Evolutionary conservation across 2,329 filamentous ascomycete genomes (phyloP), one percentile per base, ranked within the genome.

Genomic region (Neocatenulostroma microsporum): DNA sequence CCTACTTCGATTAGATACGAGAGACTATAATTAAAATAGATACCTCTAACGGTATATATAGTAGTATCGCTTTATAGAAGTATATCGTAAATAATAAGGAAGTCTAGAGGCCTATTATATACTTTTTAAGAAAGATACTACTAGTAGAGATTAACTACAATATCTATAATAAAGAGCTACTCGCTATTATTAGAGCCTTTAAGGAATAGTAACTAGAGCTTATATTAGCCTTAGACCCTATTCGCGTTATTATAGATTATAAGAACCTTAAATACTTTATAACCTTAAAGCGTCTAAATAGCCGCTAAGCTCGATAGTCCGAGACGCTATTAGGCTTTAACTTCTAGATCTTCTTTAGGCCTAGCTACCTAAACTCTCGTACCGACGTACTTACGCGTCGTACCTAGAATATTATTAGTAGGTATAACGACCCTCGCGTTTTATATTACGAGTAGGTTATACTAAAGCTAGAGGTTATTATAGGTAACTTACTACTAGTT

Each of bases 181-280:
- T 24, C 17, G 37, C 39, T 5, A 44, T 46, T 13, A 31, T 46
- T 29, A 26, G 17, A 21, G 35, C 30, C 19, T 35, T 46, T 13
- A n/a, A 37, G 25, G 26, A 46, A 18, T 48, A 33, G 39, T 37
- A 28, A 36, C 23, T 42, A 7, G 34, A 39, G 12, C 9, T 15
- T 9, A 6, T 11, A 13, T 9, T 6, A 23, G n/a, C 19, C 10
- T 5, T 23, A 13, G 5, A 20, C 21, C 19, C 7, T 30, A 30
- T 10, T 14, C 27, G 5, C n/a, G 44, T 62, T 1, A 36, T 51
- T 18, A 53, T 45, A 2, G 37, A 48, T 20, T 27, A 48, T 34
- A 48, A 47, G 29, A 45, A 40, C 37, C 30, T 47, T 12, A 30
- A 23, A 15, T 37, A 36, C 20, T 48, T 48, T 31, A 44, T 34